phyloP scores from a whole-genome alignment of 148 eudicot genomes.

The Amaranthus cruentus region DNA sequence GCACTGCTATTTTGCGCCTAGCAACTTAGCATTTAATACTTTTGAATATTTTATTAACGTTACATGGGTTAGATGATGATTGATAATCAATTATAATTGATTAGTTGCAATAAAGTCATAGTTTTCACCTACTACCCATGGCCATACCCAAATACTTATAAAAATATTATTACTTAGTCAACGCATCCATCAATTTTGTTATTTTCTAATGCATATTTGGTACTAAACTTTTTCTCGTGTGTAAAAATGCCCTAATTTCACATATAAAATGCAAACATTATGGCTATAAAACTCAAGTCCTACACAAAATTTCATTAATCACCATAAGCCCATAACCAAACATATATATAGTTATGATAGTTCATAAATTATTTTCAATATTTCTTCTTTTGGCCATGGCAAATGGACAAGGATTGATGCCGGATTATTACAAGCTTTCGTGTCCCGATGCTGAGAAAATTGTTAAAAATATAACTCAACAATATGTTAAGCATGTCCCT shows the following conservation, averaged over 20 bases:
- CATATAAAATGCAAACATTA: background rate
- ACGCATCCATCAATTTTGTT: too few species aligned
- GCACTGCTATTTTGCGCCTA: too few species aligned
- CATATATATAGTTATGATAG: background rate
- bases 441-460: slow-evolving; percentile 42
- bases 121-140: too few species aligned
- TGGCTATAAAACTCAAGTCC: background rate
- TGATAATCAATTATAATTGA: too few species aligned
- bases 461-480: slow-evolving; percentile 22
- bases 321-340: background rate
- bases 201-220: too few species aligned
- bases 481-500: slow-evolving; percentile 29
- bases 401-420: slow-evolving; percentile 23
- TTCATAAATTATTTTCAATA: background rate
- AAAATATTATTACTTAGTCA: too few species aligned
- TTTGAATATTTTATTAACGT: too few species aligned
- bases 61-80: too few species aligned
- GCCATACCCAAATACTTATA: too few species aligned
- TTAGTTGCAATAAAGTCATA: too few species aligned
- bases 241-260: background rate
- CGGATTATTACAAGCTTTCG: slow-evolving; percentile 30
- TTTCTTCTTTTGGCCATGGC: slow-evolving; percentile 17
- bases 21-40: too few species aligned
- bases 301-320: background rate
- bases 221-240: background rate